Percentiles rank a stretch among this genome's conserved stretches.
These are phyloP conservation scores for Alternaria incomplexa DNA, from an alignment of 2,329 filamentous ascomycete genomes.

Conservation along the genomic window DNA sequence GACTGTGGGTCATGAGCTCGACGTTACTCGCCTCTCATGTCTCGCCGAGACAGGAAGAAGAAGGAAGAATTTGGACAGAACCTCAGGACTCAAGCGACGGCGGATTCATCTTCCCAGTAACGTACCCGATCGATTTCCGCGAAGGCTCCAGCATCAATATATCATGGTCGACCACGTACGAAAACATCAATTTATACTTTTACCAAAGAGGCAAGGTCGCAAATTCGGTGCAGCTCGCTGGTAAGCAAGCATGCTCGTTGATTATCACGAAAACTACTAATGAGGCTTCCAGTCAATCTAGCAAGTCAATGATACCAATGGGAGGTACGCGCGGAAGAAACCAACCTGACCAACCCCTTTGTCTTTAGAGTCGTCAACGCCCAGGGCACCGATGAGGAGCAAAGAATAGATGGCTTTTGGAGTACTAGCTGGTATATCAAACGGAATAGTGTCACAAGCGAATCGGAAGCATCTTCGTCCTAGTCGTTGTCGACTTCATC, in stretches of 20 bases:
- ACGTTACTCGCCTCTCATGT: too few relatives aligned
- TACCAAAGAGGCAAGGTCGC: constrained; percentile 2
- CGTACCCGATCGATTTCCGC: not conserved
- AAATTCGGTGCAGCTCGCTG: not conserved
- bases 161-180: not conserved
- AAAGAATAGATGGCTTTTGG: not conserved
- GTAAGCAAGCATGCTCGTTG: too few relatives aligned
- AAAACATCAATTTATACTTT: constrained; percentile 1
- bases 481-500: not conserved
- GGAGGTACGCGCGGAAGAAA: too few relatives aligned
- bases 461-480: not conserved
- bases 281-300: too few relatives aligned
- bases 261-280: too few relatives aligned
- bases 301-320: too few relatives aligned
- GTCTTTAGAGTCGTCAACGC: not conserved
- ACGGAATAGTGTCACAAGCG: not conserved
- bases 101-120: not conserved
- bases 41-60: too few relatives aligned
- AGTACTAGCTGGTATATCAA: not conserved
- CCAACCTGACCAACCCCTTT: not conserved
- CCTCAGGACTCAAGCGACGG: not conserved
- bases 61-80: too few relatives aligned
- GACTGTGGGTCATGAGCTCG: too few relatives aligned
- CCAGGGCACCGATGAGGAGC: not conserved
- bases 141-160: constrained; percentile 6